Conservation (phyloP, 257 asterid species). For the Plantago ovata region DNA sequence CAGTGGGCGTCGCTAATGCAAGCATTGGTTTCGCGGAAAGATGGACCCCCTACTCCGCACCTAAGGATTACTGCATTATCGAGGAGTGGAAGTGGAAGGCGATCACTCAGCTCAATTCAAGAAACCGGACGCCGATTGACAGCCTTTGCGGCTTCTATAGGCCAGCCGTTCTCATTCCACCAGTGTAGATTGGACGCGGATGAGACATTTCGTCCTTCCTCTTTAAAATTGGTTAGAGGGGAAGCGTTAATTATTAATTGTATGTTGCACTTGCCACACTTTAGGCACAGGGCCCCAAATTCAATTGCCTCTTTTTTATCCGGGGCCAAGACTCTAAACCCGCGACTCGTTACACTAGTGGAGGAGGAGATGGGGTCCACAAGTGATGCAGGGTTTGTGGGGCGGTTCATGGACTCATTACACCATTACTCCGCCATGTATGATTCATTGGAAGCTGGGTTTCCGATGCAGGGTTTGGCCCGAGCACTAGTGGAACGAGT, state of each 20-base stretch:
- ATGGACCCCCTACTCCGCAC: constrained; percentile 61
- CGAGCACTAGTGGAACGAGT: constrained; percentile 64
- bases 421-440: constrained; percentile 64
- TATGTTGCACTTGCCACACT: constrained; percentile 77
- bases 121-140: constrained; percentile 73
- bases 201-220: constrained; percentile 54
- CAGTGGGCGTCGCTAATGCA: constrained; percentile 91
- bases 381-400: constrained; percentile 47
- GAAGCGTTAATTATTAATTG: constrained; percentile 66
- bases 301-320: constrained; percentile 63
- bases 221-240: constrained; percentile 58
- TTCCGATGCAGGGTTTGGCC: constrained; percentile 63
- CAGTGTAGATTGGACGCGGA: constrained; percentile 60
- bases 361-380: constrained; percentile 54
- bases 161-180: constrained; percentile 72
- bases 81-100: constrained; percentile 43
- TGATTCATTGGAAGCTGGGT: constrained; percentile 76
- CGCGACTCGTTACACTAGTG: constrained; percentile 57
- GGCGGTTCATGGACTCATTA: constrained; percentile 63
- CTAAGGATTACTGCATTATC: constrained; percentile 80
- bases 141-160: constrained; percentile 68
- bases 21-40: constrained; percentile 64
- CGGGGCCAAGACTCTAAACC: constrained; percentile 47
- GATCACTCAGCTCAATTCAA: constrained; percentile 60
- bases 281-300: constrained; percentile 44